phyloP scores from a whole-genome alignment of 1,284 basidiomycete genomes.

The Leccinum fuscescens region DNA sequence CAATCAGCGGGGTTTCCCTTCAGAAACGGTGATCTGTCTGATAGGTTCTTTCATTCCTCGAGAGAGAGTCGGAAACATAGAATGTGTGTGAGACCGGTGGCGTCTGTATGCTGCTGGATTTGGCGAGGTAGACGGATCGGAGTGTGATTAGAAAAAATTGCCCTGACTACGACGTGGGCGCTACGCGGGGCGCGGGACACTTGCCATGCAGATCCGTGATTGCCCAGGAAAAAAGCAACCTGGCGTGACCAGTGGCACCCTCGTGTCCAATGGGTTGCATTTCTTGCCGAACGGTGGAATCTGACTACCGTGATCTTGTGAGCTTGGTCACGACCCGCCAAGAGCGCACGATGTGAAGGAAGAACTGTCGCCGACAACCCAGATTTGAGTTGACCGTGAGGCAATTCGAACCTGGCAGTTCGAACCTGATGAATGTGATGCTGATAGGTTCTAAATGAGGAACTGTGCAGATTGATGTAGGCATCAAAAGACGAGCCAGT shows the following conservation, averaged over 20 bases:
- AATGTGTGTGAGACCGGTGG: slow-evolving; percentile 15
- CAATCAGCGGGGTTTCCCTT: not conserved
- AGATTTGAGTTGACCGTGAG: not conserved
- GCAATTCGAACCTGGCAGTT: not conserved
- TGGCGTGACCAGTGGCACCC: not conserved
- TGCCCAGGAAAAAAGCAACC: not conserved
- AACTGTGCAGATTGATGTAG: slow-evolving; percentile 4
- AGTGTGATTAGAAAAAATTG: slow-evolving; percentile 4
- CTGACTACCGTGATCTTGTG: not conserved
- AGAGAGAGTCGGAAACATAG: slow-evolving; percentile 7
- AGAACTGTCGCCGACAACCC: not conserved
- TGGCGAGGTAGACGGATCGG: not conserved
- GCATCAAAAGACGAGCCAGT: slow-evolving; percentile 4
- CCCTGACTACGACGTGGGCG: slow-evolving; percentile 14
- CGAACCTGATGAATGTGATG: not conserved
- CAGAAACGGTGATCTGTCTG: not conserved
- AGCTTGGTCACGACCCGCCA: not conserved
- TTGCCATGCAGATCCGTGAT: not conserved
- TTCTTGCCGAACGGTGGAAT: not conserved
- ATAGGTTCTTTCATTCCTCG: not conserved
- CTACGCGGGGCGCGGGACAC: not conserved
- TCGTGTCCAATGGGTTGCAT: not conserved
- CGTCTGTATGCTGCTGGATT: slow-evolving; percentile 1
- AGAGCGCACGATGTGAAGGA: not conserved
- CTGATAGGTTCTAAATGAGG: not conserved